Evolutionary conservation across 257 asterid genomes (phyloP), one percentile per base, ranked within the genome.

Genomic region (Nicotiana knightiana): DNA sequence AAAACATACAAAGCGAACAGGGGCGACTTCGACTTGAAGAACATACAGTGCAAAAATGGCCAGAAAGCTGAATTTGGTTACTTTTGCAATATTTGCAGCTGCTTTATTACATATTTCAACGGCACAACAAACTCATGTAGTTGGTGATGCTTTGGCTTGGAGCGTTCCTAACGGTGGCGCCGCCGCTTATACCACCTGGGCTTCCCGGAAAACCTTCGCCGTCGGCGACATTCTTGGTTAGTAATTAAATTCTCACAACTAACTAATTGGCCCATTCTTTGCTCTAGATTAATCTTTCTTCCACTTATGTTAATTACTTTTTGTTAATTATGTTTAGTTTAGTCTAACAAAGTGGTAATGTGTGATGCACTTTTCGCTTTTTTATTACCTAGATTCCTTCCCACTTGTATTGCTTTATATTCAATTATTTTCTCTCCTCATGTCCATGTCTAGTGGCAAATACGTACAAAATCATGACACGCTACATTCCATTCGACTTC

Each of bases 81-180:
- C 85, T 33, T 70, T 88, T 35, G 64, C 89, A 66, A 58, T 92
- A 58, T 73, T 84, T 78, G 87, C 68, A 80, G 81, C 64, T 46
- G 90, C 90, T 67, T 81, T 88, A 9, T 28, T 87, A 80, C 79
- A 83, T 46, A 82, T 81, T 48, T 85, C 97, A 12, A 76, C 62
- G 0, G 97, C 94, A 30, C 97, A 93, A 84, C 92, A 87, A 39
- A 90, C 94, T 30, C 93, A 94, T 39, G 84, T 87, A 5, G 97
- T 93, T 5, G 98, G 97, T 1, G 93, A 87, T 84, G 85, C 84
- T 0, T 28, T 88, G 80, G 98, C 92, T 33, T 94, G 98, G 98
- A 1, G 3, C 17, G 75, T 94, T 79, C 97, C 97, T 0, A 87
- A 90, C 0, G 97, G 90, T 5, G 96, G 93, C 13, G 86, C 91